Evolutionary conservation across 495 filamentous ascomycete genomes (phyloP).

Genomic region (Talaromyces thailandensis): DNA sequence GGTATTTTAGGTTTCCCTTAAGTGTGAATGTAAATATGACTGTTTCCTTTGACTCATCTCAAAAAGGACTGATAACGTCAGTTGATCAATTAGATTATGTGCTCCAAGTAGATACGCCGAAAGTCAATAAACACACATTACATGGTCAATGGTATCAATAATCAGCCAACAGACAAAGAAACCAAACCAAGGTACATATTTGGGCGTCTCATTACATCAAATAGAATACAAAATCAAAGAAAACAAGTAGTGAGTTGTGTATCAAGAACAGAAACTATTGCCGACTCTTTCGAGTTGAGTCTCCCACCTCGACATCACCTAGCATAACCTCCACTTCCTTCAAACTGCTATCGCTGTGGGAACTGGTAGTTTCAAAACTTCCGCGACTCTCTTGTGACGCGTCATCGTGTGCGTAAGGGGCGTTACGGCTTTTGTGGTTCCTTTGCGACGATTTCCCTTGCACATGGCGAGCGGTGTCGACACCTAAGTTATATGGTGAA

Average conservation of each 20-base stretch:
- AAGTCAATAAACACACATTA: background rate
- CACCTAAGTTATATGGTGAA: background rate
- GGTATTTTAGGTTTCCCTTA: background rate
- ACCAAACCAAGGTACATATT: background rate
- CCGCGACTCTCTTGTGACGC: background rate
- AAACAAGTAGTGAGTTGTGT: background rate
- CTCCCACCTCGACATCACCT: background rate
- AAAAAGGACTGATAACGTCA: background rate
- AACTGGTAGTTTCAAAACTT: conserved; percentile 3
- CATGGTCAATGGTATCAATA: conserved; percentile 1
- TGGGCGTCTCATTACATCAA: background rate
- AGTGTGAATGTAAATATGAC: conserved; percentile 1
- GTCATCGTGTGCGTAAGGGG: background rate
- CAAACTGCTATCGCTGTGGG: conserved; percentile 1
- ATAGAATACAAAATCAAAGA: background rate
- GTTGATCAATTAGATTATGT: background rate
- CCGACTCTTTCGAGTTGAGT: background rate
- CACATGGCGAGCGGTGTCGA: background rate
- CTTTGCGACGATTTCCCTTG: background rate
- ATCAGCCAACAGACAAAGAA: background rate
- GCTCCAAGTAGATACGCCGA: background rate
- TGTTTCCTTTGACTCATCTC: background rate
- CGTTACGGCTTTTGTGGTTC: background rate
- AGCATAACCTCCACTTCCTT: background rate
- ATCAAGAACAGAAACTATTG: background rate